phyloP scores from a whole-genome alignment of 352 stramenopile genomes.

The Pilasporangium apinafurcum region DNA sequence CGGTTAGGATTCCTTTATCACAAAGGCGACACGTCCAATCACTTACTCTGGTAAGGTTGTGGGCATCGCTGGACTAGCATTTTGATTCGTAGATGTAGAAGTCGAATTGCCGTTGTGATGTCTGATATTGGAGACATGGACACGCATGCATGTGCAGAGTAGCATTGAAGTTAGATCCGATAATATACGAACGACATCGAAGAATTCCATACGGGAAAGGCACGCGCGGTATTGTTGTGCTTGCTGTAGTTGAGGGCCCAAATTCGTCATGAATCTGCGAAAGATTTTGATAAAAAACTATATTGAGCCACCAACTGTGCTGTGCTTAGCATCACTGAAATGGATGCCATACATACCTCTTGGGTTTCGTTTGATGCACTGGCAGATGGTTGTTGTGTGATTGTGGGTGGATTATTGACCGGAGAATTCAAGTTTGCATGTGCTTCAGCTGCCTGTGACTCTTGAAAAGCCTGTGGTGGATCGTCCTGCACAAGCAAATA shows the following conservation, averaged over 20 bases:
- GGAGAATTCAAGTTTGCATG: background rate
- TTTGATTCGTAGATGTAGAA: too few species aligned
- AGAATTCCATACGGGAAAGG: too few species aligned
- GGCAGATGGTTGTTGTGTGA: slow-evolving; percentile 5
- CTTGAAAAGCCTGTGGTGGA: slow-evolving; percentile 47
- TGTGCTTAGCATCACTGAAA: background rate
- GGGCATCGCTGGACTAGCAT: too few species aligned
- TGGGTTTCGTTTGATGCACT: slow-evolving; percentile 12
- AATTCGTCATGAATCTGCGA: slow-evolving; percentile 31
- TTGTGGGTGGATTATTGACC: background rate
- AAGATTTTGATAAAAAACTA: slow-evolving; percentile 6
- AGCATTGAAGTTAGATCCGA: too few species aligned
- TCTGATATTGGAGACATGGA: too few species aligned
- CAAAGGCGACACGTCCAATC: too few species aligned
- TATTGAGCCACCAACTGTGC: background rate
- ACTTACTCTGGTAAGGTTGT: background rate
- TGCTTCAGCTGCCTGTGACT: background rate
- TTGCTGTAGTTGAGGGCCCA: slow-evolving; percentile 10
- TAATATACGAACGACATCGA: too few species aligned
- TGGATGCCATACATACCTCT: slow-evolving; percentile 6
- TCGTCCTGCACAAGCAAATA: slow-evolving; percentile 33
- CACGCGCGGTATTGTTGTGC: slow-evolving; percentile 10
- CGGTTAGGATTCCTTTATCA: too few species aligned
- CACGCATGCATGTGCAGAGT: too few species aligned
- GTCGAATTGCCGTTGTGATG: too few species aligned